A percentile compares a stretch with the other conserved stretches of the same genome.
Conservation (phyloP, 208 protist species). For the Novymonas esmeraldas region DNA sequence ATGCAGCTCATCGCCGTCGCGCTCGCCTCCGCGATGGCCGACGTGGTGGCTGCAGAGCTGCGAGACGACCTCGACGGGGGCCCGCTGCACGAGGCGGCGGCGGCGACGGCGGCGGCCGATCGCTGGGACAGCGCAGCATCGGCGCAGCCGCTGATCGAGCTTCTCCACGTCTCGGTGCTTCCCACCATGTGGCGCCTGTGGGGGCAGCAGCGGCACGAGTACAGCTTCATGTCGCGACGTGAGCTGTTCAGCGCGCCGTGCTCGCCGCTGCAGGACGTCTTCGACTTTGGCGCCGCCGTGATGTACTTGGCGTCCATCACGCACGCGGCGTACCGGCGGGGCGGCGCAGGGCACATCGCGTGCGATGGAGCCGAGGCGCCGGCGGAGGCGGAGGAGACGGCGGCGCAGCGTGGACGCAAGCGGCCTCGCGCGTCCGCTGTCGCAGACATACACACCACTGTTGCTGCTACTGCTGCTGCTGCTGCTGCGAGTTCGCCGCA, state of each 20-base stretch:
- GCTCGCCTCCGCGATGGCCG: constrained; percentile 41
- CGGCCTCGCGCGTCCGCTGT: not conserved
- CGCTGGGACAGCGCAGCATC: no score
- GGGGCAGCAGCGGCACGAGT: constrained; percentile 53
- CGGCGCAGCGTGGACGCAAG: not conserved
- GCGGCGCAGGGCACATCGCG: not conserved
- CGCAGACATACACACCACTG: not conserved
- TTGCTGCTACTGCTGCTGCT: no score
- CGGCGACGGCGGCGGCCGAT: not conserved
- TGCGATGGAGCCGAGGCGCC: not conserved
- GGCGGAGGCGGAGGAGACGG: not conserved
- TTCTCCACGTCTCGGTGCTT: constrained; percentile 68
- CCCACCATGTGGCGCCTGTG: constrained; percentile 57
- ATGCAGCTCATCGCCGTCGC: constrained; percentile 53
- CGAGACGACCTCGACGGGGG: constrained; percentile 26
- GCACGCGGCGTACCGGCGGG: constrained; percentile 25
- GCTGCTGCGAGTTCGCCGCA: no score
- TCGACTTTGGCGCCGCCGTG: constrained; percentile 72
- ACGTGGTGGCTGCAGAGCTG: constrained; percentile 46
- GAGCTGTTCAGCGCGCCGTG: constrained; percentile 72
- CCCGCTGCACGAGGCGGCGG: constrained; percentile 2
- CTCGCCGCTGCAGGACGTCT: constrained; percentile 46
- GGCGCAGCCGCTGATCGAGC: constrained; percentile 7
- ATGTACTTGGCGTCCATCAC: constrained; percentile 61
- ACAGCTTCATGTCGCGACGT: constrained; percentile 66